Evolutionary conservation across 306 rosid species (phyloP), one percentile per base, ranked within the genome.

Genomic region (Sophora flavescens): DNA sequence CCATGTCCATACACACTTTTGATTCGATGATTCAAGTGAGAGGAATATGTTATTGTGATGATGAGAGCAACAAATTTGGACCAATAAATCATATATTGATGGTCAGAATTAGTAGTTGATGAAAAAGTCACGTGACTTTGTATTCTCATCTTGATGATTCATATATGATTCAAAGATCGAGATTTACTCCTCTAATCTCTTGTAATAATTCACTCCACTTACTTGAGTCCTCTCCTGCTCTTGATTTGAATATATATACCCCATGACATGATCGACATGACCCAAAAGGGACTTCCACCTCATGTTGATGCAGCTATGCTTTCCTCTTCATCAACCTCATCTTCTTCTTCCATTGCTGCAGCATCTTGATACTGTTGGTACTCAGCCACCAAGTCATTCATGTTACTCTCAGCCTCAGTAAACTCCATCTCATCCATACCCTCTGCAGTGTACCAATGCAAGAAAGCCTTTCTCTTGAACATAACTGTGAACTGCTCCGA

Each of bases 371-470:
- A 93, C 63, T 93, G 98, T 48, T 93, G 98, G 35, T 93, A 90
- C 79, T 93, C 98, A 0, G 98, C 91, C 0, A 93, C 98, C 88
- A 93, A 85, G 52, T 93, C 98, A 74, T 93, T 90, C 96, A 90
- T 93, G 69, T 93, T 90, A 68, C 98, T 93, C 87, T 93, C 97
- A 44, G 85, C 85, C 70, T 81, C 85, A 1, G 81, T 81, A 15
- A 81, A 81, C 64, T 76, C 85, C 85, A 93, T 93, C 75, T 93
- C 97, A 81, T 93, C 96, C 97, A 93, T 90, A 0, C 97, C 97
- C 48, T 93, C 97, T 1, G 89, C 96, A 0, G 96, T 93, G 80
- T 93, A 93, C 97, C 96, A 93, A 80, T 93, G 96, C 88, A 93
- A 75, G 83, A 93, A 93, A 1, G 98, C 98, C 89, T 93, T 93